Evolutionary conservation across 345 rosid genomes (phyloP).

Genomic region (Barbarea vulgaris): DNA sequence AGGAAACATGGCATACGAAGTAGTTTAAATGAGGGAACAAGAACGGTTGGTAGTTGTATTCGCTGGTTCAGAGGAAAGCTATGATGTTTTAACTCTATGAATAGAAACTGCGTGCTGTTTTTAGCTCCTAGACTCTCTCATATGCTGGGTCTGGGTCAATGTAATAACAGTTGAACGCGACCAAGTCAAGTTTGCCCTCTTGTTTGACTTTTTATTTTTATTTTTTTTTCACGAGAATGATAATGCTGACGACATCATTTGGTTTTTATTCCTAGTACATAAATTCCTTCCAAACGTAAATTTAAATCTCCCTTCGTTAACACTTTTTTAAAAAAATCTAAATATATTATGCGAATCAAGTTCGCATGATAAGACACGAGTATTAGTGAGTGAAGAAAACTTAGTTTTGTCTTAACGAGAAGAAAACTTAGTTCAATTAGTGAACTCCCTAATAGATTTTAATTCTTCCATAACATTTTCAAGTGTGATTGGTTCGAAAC

Average conservation of each 20-base stretch:
- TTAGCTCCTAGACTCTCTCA: not conserved
- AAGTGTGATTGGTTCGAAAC: not conserved
- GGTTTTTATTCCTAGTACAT: not conserved
- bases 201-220: not conserved
- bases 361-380: no score
- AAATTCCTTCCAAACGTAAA: not conserved
- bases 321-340: no score
- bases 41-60: not conserved
- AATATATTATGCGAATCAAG: no score
- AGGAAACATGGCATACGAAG: not conserved
- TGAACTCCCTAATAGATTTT: not conserved
- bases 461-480: not conserved
- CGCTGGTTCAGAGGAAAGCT: not conserved
- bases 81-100: constrained; percentile 1
- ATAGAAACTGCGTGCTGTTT: constrained; percentile 22
- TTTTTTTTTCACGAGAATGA: not conserved
- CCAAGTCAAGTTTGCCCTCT: constrained; percentile 29
- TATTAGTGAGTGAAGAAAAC: not conserved
- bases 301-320: no score
- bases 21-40: not conserved
- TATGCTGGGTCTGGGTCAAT: not conserved
- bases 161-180: constrained; percentile 22
- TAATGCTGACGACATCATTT: constrained; percentile 1
- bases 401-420: not conserved
- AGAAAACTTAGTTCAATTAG: not conserved